Percentiles rank a stretch among this genome's conserved stretches.
Conservation (phyloP, 208 protist species). For the Crithidia acanthocephali region DNA sequence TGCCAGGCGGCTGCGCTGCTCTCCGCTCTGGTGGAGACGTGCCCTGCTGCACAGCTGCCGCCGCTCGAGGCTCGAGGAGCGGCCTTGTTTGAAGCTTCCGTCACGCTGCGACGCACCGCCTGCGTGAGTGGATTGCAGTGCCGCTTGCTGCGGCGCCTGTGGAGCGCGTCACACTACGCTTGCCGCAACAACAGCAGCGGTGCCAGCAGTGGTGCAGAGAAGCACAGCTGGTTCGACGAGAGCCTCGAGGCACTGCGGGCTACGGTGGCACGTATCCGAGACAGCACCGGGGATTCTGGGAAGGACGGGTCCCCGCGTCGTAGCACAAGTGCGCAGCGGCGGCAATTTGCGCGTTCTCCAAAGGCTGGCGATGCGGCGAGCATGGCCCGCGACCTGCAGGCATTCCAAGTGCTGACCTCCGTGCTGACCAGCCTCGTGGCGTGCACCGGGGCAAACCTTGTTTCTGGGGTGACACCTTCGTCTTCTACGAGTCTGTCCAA, state of each 20-base stretch:
- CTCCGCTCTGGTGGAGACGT: slow-evolving; percentile 29
- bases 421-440: slow-evolving; percentile 47
- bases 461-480: not conserved
- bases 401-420: slow-evolving; percentile 44
- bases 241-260: slow-evolving; percentile 13
- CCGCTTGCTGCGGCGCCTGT: slow-evolving; percentile 49
- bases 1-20: slow-evolving; percentile 35
- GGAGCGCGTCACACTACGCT: slow-evolving; percentile 20
- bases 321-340: not conserved
- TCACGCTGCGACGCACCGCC: slow-evolving; percentile 32
- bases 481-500: not conserved
- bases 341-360: not conserved
- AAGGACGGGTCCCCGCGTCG: not conserved
- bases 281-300: not conserved
- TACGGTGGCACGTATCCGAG: slow-evolving; percentile 10
- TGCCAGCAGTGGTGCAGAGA: no score
- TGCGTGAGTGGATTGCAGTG: slow-evolving; percentile 70
- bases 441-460: slow-evolving; percentile 4
- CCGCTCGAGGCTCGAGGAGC: slow-evolving; percentile 28
- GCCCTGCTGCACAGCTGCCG: slow-evolving; percentile 14
- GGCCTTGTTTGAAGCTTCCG: slow-evolving; percentile 51
- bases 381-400: slow-evolving; percentile 34
- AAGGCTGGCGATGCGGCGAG: slow-evolving; percentile 2
- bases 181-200: slow-evolving; percentile 11
- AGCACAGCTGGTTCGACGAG: slow-evolving; percentile 16